Evolutionary conservation across 2,329 filamentous ascomycete species (phyloP).

Genomic region (Cercospora sp.): DNA sequence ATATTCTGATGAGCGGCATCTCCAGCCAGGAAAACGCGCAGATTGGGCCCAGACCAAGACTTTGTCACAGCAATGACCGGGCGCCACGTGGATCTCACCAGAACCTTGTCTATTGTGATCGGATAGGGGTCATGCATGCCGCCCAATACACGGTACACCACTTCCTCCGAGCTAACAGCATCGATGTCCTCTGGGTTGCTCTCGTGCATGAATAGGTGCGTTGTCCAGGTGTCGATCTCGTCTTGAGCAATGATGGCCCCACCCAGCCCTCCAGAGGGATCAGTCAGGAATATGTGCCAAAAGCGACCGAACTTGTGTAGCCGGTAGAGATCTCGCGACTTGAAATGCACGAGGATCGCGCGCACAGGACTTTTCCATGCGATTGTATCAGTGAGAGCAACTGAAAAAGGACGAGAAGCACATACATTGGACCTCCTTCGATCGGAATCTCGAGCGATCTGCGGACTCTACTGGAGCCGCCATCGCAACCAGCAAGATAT

Average conservation of each 20-base stretch:
- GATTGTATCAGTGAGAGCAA: neutral
- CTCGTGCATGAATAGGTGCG: neutral
- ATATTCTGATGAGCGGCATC: slow-evolving; percentile 7
- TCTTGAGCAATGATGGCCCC: neutral
- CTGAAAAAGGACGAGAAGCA: neutral
- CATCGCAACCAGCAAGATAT: slow-evolving; percentile 3
- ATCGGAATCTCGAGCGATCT: neutral
- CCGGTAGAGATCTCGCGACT: neutral
- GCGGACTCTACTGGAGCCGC: neutral
- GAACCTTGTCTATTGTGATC: neutral
- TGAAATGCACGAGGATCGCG: neutral
- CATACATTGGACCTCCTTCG: neutral
- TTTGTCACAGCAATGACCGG: neutral
- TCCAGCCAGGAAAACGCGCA: slow-evolving; percentile 1
- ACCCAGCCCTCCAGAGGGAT: neutral
- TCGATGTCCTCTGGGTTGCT: neutral
- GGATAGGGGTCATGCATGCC: neutral
- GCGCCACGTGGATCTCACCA: neutral
- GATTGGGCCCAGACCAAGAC: neutral
- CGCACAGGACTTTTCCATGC: neutral
- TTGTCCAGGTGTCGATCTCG: neutral
- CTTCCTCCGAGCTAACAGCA: neutral
- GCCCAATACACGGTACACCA: neutral
- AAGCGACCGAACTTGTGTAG: neutral
- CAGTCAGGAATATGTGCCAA: neutral